Evolutionary conservation across 495 filamentous ascomycete genomes (phyloP), one percentile per base, ranked within the genome.

Genomic region (Penicillium pulvis): DNA sequence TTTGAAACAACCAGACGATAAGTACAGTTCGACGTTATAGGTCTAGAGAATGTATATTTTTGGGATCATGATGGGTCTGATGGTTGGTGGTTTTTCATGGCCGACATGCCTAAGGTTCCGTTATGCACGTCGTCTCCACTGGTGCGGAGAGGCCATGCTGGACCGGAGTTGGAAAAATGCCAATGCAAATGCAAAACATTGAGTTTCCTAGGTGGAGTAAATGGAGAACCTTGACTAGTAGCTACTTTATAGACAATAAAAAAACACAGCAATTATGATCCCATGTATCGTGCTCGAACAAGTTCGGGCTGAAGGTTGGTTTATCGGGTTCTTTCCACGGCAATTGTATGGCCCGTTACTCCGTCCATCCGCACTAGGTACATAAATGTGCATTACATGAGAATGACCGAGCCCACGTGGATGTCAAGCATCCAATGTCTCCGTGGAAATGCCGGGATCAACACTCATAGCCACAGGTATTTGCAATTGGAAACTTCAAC

Each of bases 81-180:
- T 36, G 33, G 39, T n/a, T 36, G 33, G 39, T n/a, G 39, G 16
- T 17, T 41, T 41, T 12, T 17, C 5, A 14, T 41, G 16, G 39
- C 39, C 16, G 39, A 41, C 39, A 41, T 41, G 20, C 20, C 20
- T 23, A 41, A n/a, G 9, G 4, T 41, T 41, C 39, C 39, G 39
- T 16, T 41, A 41, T 41, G 39, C 39, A 41, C 16, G 39, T 31
- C 3, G 53, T 35, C 59, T 51, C 59, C 59, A 58, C 55, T 26
- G 43, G 59, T 62, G 59, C 59, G 59, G 59, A 62, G 59, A 62
- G 55, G 35, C 41, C 47, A 26, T 23, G 48, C 57, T 45, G 31
- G 19, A 41, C 43, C 41, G 41, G 11, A 43, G 17, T 19, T 55
- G 11, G 28, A 39, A 50, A 35, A 31, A 58, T 41, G 31, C 5